Evolutionary conservation across 495 filamentous ascomycete species (phyloP), one percentile per base, ranked within the genome.

Genomic region (Hyaloscypha variabilis): DNA sequence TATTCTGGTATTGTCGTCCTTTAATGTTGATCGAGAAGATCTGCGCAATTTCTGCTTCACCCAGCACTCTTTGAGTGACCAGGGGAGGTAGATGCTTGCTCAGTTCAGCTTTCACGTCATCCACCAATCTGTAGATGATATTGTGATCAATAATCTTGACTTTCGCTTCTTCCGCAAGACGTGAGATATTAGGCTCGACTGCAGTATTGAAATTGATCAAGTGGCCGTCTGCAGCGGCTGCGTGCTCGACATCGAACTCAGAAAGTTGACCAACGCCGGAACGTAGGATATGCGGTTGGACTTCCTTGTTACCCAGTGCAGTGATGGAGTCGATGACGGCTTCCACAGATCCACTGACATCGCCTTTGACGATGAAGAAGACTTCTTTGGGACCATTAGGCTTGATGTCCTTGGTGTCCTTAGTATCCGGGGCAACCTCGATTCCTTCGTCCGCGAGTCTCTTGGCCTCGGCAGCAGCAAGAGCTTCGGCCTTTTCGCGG

Each of bases 321-420:
- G 85, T 77, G 65, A 98, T 80, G 17, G 88, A 84, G 58, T 91
- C 88, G 58, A 88, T 75, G 8, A 97, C 90, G 6, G 95, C 95
- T 75, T 99, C 95, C 8, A 93, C 94, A 1, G 93, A 97, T 11
- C 95, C 95, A 62, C 87, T 87, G 19, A 98, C 95, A 72, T 99
- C 96, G 51, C 87, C 93, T 77, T 97, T 98, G 78, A 99, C 80
- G 51, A 94, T 83, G 77, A 97, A 93, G 66, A 87, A 85, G 60
- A 97, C 80, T n/a, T 85, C 72, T 63, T 90, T 87, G 8, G 84
- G 81, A 0, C 87, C 88, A 25, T 76, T 75, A 49, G 76, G 67
- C 42, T 81, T 71, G 8, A 78, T 73, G 67, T 63, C 34, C 53
- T 60, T 51, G 66, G 59, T 58, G 13, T 46, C 1, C 19, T 46